A percentile compares a stretch with the other conserved stretches of the same genome.
Evolutionary conservation across 768 basidiomycete genomes (phyloP).

Genomic region (Thelephora ganbajun): DNA sequence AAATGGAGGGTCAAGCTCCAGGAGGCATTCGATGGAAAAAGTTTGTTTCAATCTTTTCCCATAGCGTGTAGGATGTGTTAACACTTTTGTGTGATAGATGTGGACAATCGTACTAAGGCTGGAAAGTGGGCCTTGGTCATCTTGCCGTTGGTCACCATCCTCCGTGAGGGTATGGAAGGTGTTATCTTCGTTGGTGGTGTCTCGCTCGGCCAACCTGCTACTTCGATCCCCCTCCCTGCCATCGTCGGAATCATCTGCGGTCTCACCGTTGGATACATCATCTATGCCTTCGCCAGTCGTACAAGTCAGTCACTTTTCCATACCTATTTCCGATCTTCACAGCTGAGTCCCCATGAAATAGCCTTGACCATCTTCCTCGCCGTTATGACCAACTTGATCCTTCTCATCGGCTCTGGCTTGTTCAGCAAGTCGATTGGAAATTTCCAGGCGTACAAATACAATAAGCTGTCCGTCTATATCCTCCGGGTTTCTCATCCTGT

Average conservation of each 20-base stretch:
- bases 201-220: conserved; percentile 69
- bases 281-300: conserved; percentile 71
- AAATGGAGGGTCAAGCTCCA: conserved; percentile 90
- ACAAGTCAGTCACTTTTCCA: conserved; percentile 33
- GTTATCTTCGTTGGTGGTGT: conserved; percentile 93
- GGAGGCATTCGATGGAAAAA: conserved; percentile 51
- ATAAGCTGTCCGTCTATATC: conserved; percentile 24
- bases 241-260: conserved; percentile 78
- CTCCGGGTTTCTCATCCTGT: neutral
- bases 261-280: conserved; percentile 53
- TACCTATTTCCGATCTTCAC: neutral
- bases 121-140: conserved; percentile 84
- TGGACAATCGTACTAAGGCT: conserved; percentile 32
- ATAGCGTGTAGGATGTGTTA: neutral
- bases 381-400: conserved; percentile 80
- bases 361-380: conserved; percentile 82
- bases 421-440: conserved; percentile 67
- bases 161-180: conserved; percentile 90
- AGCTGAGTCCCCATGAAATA: too few relatives aligned
- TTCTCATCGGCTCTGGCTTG: conserved; percentile 90
- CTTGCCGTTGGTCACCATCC: conserved; percentile 81
- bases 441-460: conserved; percentile 60
- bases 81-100: conserved; percentile 17
- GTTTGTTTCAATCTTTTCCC: conserved; percentile 21
- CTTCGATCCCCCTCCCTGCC: conserved; percentile 81